Percentiles rank a stretch among this genome's conserved stretches.
Conservation (phyloP, 2,329 filamentous ascomycete genomes). For the Tolypocladium ophioglossoides region DNA sequence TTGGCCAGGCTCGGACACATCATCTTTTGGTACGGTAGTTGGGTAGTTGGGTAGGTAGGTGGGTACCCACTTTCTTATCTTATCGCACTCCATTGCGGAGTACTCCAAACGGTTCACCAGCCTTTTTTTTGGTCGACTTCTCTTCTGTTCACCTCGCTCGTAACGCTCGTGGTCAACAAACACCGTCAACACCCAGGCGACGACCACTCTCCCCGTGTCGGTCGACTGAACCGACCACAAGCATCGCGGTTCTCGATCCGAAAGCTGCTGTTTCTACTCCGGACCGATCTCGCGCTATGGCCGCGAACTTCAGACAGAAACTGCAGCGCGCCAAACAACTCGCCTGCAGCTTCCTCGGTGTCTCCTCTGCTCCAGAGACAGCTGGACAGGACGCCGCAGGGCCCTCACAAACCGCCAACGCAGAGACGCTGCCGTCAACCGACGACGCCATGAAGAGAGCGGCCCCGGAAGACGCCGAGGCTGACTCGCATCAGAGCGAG, state of each 20-base stretch:
- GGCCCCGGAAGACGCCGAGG: constrained; percentile 5
- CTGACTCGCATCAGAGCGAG: constrained; percentile 17
- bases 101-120: no score
- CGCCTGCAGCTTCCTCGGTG: constrained; percentile 6
- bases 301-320: constrained; percentile 6
- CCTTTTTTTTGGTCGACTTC: neutral
- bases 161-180: neutral
- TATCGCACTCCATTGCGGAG: neutral
- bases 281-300: constrained; percentile 5
- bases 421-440: neutral
- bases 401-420: neutral
- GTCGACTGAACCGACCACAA: neutral
- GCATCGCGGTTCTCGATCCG: neutral
- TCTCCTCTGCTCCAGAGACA: constrained; percentile 1
- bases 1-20: neutral
- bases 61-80: neutral
- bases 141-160: neutral
- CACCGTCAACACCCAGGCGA: neutral
- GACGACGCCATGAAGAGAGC: constrained; percentile 6
- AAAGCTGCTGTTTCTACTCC: neutral
- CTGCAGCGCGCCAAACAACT: constrained; percentile 9
- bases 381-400: neutral
- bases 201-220: neutral
- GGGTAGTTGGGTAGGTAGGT: no score
- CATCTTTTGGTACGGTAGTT: no score